These are phyloP conservation scores for Fabrea salina DNA, from an alignment of 169 alveolate species.

Conservation along the genomic window DNA sequence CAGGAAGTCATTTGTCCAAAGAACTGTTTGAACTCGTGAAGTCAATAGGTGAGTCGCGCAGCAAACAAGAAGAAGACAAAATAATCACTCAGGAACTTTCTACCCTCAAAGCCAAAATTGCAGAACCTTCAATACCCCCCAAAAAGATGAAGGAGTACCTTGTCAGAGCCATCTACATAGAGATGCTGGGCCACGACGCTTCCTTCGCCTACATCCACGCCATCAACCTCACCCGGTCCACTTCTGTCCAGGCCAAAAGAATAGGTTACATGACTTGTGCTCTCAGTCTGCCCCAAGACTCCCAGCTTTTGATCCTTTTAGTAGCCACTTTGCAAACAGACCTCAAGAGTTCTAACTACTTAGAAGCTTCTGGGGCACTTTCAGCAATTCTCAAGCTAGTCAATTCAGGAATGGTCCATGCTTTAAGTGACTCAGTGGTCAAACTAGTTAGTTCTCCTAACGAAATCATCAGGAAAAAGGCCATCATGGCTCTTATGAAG, in stretches of 20 bases:
- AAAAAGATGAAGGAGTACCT: conserved; percentile 86
- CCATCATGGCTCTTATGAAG: conserved; percentile 85
- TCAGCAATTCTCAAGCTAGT: conserved; percentile 83
- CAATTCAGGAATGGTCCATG: conserved; percentile 84
- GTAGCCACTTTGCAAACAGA: conserved; percentile 91
- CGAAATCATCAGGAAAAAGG: conserved; percentile 90
- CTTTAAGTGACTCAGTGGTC: conserved; percentile 79
- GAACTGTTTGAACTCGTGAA: conserved; percentile 90
- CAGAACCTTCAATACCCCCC: conserved; percentile 75
- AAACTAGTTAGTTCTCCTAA: conserved; percentile 80
- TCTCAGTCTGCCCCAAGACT: conserved; percentile 81
- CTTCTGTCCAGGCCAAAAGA: conserved; percentile 80
- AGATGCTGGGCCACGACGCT: conserved; percentile 95
- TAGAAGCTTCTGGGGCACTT: conserved; percentile 88
- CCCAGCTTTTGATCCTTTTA: conserved; percentile 87
- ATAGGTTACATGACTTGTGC: conserved; percentile 92
- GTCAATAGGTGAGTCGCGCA: conserved; percentile 92
- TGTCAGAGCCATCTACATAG: conserved; percentile 91
- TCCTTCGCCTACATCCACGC: conserved; percentile 91
- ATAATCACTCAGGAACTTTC: conserved; percentile 85
- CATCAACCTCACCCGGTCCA: conserved; percentile 87
- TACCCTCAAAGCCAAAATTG: conserved; percentile 72
- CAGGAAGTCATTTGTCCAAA: conserved; percentile 71
- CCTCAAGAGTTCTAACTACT: conserved; percentile 85
- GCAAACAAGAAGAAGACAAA: conserved; percentile 95